These are phyloP conservation scores for Bryoglossum gracile DNA, from an alignment of 495 filamentous ascomycete species.

Conservation along the genomic window DNA sequence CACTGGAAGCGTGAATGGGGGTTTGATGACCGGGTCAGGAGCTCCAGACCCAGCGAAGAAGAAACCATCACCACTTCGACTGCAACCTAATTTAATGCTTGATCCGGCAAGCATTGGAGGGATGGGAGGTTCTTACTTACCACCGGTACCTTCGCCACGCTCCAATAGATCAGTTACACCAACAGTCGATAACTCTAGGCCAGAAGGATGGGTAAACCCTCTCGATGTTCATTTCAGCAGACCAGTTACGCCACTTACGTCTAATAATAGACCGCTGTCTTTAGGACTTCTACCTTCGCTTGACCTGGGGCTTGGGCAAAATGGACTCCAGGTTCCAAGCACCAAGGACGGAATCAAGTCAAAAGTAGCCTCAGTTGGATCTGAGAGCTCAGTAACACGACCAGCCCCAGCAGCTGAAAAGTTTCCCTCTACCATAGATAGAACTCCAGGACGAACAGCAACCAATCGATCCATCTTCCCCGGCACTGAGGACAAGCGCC, in stretches of 20 bases:
- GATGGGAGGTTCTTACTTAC: constrained; percentile 14
- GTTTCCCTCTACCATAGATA: not conserved
- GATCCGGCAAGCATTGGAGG: constrained; percentile 11
- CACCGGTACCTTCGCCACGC: constrained; percentile 10
- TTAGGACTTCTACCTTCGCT: too few relatives aligned
- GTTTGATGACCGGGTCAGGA: not conserved
- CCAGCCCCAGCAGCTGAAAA: not conserved
- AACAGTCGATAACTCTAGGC: not conserved
- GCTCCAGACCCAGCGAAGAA: not conserved
- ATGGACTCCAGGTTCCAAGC: constrained; percentile 1
- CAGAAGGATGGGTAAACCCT: constrained; percentile 10
- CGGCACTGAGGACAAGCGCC: not conserved
- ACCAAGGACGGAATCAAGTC: constrained; percentile 2
- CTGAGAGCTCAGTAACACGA: too few relatives aligned
- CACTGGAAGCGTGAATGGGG: not conserved
- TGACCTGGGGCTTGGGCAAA: constrained; percentile 8
- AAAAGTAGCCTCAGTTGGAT: constrained; percentile 10
- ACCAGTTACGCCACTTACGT: constrained; percentile 7
- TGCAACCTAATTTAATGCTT: constrained; percentile 2
- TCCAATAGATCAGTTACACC: constrained; percentile 6
- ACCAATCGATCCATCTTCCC: constrained; percentile 13
- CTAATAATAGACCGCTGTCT: too few relatives aligned
- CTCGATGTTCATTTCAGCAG: constrained; percentile 20
- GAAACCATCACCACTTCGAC: constrained; percentile 21
- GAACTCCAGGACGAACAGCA: constrained; percentile 1